phyloP scores from a whole-genome alignment of 441 rosid species.

The Pelargonium hybrid region DNA sequence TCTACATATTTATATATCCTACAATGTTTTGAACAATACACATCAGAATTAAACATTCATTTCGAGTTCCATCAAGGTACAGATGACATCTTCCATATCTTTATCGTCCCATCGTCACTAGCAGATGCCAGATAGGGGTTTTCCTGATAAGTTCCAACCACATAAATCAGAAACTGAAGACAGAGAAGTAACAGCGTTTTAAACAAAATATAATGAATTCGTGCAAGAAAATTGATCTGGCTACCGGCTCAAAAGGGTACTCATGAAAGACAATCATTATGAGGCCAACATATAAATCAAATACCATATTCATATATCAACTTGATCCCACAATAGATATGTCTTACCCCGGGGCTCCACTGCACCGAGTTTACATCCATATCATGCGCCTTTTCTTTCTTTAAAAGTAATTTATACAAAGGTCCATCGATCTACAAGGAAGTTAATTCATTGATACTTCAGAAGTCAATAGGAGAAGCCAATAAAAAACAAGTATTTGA shows the following conservation, averaged over 20 bases:
- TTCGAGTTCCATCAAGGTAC: slow-evolving; percentile 21
- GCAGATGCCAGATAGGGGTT: slow-evolving; percentile 60
- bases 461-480: background rate
- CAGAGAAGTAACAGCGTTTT: background rate
- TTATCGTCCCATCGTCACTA: slow-evolving; percentile 72
- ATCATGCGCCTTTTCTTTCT: slow-evolving; percentile 80
- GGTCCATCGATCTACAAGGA: slow-evolving; percentile 44
- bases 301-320: background rate
- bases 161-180: background rate
- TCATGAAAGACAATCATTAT: background rate
- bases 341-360: slow-evolving; percentile 69
- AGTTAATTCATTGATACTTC: slow-evolving; percentile 8
- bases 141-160: slow-evolving; percentile 36
- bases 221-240: background rate
- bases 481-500: background rate
- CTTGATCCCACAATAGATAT: slow-evolving; percentile 12
- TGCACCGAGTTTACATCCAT: slow-evolving; percentile 82
- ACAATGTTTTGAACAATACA: slow-evolving; percentile 4
- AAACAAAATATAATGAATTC: background rate
- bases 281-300: background rate
- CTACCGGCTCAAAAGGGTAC: background rate
- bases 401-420: slow-evolving; percentile 25
- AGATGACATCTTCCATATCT: slow-evolving; percentile 66
- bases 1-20: no score
- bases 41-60: background rate